phyloP scores from a whole-genome alignment of 257 asterid genomes.

The Leptodermis oblonga region DNA sequence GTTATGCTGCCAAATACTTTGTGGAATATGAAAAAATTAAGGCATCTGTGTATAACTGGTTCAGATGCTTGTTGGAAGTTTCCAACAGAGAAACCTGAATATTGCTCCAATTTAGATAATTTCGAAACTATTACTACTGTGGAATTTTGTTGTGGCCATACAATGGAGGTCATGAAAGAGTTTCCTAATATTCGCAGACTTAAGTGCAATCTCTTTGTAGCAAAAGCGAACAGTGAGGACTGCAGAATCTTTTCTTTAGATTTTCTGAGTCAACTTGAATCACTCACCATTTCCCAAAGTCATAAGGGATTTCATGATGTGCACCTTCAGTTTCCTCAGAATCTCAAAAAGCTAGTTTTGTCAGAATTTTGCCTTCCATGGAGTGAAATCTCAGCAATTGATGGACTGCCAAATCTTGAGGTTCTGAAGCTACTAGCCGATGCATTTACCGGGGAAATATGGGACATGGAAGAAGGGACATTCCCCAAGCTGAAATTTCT shows the following conservation, averaged over 20 bases:
- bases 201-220: background rate
- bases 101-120: background rate
- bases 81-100: background rate
- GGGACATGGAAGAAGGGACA: slow-evolving; percentile 7
- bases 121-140: background rate
- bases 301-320: background rate
- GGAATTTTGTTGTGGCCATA: background rate
- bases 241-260: background rate
- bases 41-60: background rate
- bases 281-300: background rate
- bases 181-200: background rate
- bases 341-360: background rate
- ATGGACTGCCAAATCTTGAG: slow-evolving; percentile 12
- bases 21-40: background rate
- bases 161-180: background rate
- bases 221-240: background rate
- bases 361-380: background rate
- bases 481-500: slow-evolving; percentile 16
- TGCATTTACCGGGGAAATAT: slow-evolving; percentile 11
- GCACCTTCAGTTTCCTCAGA: background rate
- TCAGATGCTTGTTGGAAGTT: background rate
- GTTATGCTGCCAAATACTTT: background rate
- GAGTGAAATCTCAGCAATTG: slow-evolving; percentile 10
- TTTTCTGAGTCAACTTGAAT: background rate
- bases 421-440: slow-evolving; percentile 15